A percentile compares a stretch with the other conserved stretches of the same genome.
These are phyloP conservation scores for Uronychia setigera DNA, from an alignment of 73 alveolate species.

Conservation along the genomic window DNA sequence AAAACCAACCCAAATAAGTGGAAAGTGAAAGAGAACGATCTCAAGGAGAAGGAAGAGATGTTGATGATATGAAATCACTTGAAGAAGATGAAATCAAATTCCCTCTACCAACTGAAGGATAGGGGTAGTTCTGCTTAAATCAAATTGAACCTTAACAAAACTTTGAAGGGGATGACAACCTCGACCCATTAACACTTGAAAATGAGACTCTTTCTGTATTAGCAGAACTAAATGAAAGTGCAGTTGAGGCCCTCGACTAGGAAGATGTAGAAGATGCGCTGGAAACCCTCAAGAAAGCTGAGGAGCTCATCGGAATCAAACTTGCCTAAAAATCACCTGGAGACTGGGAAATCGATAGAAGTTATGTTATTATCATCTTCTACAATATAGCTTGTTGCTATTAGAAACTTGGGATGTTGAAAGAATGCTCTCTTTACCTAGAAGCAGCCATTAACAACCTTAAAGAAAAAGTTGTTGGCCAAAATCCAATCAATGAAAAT, in stretches of 20 bases:
- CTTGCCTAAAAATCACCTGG: neutral
- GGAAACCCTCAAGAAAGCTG: neutral
- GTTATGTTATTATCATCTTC: constrained; percentile 16
- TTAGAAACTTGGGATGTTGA: constrained; percentile 23
- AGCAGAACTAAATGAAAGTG: constrained; percentile 3
- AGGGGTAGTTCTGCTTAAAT: neutral
- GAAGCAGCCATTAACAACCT: constrained; percentile 22
- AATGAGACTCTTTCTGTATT: neutral
- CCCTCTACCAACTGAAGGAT: neutral
- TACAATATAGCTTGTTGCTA: constrained; percentile 34
- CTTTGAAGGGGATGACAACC: neutral
- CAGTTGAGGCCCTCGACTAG: neutral
- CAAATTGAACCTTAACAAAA: neutral
- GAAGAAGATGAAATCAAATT: neutral
- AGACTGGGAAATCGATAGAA: constrained; percentile 24
- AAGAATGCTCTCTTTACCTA: constrained; percentile 20
- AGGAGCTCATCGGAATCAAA: neutral
- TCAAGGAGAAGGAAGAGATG: neutral
- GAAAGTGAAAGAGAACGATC: too few species aligned
- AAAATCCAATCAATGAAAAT: too few species aligned
- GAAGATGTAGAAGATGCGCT: neutral
- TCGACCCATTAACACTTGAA: neutral
- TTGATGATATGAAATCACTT: neutral
- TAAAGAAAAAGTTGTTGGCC: neutral
- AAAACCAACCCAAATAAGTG: too few species aligned